Evolutionary conservation across 202 grass and related monocot genomes (phyloP).

Genomic region (Setaria viridis): DNA sequence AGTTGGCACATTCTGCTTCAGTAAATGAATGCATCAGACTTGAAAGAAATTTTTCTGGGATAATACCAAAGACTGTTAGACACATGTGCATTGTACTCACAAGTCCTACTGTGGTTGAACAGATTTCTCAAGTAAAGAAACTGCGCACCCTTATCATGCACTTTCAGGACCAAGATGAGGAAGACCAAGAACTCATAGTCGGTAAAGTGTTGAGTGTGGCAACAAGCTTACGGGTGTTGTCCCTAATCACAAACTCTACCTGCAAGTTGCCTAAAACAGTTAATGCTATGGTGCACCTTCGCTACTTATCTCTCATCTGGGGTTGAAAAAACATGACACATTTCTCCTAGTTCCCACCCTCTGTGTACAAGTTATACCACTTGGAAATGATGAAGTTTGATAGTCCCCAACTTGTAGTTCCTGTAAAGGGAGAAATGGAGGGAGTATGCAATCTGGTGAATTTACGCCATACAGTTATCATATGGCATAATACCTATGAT

Average conservation of each 20-base stretch:
- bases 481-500: background rate
- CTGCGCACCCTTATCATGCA: conserved; percentile 50
- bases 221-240: conserved; percentile 35
- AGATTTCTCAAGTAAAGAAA: conserved; percentile 38
- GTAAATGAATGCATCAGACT: conserved; percentile 49
- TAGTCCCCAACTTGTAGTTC: background rate
- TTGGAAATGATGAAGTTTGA: conserved; percentile 2
- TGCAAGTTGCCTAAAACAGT: conserved; percentile 37
- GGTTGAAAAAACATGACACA: background rate
- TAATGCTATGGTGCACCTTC: conserved; percentile 41
- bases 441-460: background rate
- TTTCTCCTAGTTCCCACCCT: background rate
- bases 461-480: conserved; percentile 5
- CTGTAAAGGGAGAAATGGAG: background rate
- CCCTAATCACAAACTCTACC: conserved; percentile 33
- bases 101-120: conserved; percentile 3
- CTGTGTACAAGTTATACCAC: background rate
- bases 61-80: background rate
- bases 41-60: background rate
- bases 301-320: conserved; percentile 31
- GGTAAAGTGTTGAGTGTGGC: background rate
- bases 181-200: conserved; percentile 35
- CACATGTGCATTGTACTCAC: conserved; percentile 14
- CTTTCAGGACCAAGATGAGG: conserved; percentile 46
- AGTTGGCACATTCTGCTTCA: conserved; percentile 38